phyloP scores from a whole-genome alignment of 352 stramenopile species.

The Halophytophthora polymorphica region DNA sequence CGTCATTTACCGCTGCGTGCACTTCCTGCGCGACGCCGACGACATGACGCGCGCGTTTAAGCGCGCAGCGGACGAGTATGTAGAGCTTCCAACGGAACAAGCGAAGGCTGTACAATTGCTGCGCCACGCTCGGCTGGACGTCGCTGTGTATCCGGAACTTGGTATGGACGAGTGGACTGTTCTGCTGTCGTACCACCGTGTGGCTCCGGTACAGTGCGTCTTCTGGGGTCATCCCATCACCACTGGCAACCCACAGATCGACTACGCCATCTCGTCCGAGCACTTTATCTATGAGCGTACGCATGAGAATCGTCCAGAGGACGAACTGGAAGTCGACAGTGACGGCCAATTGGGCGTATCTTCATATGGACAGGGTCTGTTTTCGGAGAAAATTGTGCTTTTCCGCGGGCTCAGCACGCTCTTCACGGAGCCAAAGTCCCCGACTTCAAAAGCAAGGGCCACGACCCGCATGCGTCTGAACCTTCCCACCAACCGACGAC shows the following conservation, averaged over 20 bases:
- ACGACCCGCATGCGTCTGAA: conserved; percentile 36
- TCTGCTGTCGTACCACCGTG: conserved; percentile 59
- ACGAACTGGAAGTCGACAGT: neutral
- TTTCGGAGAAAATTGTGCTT: conserved; percentile 68
- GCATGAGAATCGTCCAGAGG: conserved; percentile 3
- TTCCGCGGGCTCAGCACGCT: conserved; percentile 66
- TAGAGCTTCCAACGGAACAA: conserved; percentile 34
- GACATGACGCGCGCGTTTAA: conserved; percentile 45
- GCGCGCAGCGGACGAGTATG: conserved; percentile 37
- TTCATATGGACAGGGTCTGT: conserved; percentile 32
- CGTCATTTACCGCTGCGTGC: conserved; percentile 43
- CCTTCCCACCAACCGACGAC: conserved; percentile 34
- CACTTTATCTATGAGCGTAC: conserved; percentile 39
- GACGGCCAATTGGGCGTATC: conserved; percentile 7
- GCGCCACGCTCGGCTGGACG: conserved; percentile 51
- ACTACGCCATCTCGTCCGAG: conserved; percentile 81
- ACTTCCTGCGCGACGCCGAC: conserved; percentile 48
- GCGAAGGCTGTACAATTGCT: conserved; percentile 40
- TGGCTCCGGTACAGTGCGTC: conserved; percentile 71
- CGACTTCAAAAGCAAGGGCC: conserved; percentile 7
- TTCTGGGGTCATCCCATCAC: conserved; percentile 89
- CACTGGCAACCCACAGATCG: conserved; percentile 62
- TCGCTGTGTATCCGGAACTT: conserved; percentile 80
- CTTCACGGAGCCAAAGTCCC: conserved; percentile 31
- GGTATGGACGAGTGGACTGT: conserved; percentile 81